Evolutionary conservation across 352 stramenopile genomes (phyloP).

Genomic region (Phytophthora crassamura): DNA sequence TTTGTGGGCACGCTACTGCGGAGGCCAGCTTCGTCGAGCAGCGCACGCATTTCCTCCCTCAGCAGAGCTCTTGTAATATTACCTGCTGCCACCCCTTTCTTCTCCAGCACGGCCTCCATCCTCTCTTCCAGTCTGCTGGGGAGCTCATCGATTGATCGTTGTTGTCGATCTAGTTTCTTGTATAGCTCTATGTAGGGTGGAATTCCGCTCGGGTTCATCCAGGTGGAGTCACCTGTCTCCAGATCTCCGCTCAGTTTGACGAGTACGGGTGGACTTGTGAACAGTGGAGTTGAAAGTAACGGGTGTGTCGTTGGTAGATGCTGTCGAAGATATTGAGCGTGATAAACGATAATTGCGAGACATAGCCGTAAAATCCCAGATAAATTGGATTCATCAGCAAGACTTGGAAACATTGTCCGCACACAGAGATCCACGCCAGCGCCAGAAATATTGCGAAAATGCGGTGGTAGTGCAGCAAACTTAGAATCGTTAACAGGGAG

Average conservation of each 20-base stretch:
- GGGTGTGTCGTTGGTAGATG: not conserved
- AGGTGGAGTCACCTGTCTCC: not conserved
- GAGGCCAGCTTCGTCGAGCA: slow-evolving; percentile 6
- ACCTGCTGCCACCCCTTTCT: not conserved
- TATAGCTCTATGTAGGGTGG: slow-evolving; percentile 6
- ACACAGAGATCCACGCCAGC: not conserved
- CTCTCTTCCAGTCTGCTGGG: not conserved
- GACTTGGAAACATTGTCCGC: no score
- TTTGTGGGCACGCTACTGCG: not conserved
- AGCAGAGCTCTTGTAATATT: slow-evolving; percentile 8
- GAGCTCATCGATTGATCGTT: not conserved
- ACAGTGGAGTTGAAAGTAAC: not conserved
- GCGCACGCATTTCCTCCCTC: not conserved
- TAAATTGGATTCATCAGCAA: not conserved
- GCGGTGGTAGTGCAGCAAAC: slow-evolving; percentile 7
- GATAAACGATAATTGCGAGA: slow-evolving; percentile 5
- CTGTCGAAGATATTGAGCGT: not conserved
- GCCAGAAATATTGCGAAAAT: no score
- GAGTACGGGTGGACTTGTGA: not conserved
- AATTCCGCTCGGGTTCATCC: slow-evolving; percentile 6
- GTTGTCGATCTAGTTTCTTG: no score
- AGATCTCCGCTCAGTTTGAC: not conserved
- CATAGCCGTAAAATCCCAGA: not conserved
- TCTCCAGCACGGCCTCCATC: slow-evolving; percentile 1
- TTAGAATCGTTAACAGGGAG: slow-evolving; percentile 7